Percentiles rank a stretch among this genome's conserved stretches.
These are phyloP conservation scores for Trichoderma endophyticum DNA, from an alignment of 2,329 filamentous ascomycete species.

Conservation along the genomic window DNA sequence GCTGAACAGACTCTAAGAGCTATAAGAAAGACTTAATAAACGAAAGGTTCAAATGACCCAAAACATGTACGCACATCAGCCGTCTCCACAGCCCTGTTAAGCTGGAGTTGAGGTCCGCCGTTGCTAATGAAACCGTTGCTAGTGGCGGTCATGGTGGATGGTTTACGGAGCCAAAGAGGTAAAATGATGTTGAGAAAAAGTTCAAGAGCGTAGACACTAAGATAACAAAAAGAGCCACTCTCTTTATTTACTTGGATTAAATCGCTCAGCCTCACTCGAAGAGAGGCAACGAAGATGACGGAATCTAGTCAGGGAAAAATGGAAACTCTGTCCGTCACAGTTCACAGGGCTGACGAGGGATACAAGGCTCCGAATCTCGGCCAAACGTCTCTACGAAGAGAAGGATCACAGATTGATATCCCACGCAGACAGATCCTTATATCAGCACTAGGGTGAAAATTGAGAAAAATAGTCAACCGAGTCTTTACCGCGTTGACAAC, in stretches of 20 bases:
- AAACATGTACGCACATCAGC: slow-evolving; percentile 19
- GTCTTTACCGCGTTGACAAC: neutral
- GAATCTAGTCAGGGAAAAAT: neutral
- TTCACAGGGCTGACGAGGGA: neutral
- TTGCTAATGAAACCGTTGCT: slow-evolving; percentile 22
- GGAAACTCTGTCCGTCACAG: neutral
- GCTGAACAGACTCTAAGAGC: slow-evolving; percentile 66
- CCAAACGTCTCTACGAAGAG: neutral
- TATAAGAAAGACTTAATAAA: slow-evolving; percentile 31
- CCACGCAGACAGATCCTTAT: neutral
- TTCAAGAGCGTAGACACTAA: neutral
- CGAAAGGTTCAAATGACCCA: neutral
- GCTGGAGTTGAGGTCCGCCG: slow-evolving; percentile 24
- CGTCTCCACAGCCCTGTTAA: slow-evolving; percentile 34
- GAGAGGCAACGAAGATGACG: neutral
- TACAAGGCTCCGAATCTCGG: neutral
- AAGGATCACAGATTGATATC: neutral
- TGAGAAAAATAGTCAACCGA: slow-evolving; percentile 2
- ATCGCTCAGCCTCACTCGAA: neutral
- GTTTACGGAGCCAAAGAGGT: neutral
- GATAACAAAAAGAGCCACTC: neutral
- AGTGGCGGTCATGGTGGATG: slow-evolving; percentile 1
- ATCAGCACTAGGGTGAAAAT: slow-evolving; percentile 2
- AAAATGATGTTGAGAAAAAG: neutral
- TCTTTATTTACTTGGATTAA: neutral